Base-by-base conservation (phyloP, 1,139 yeast genomes). In the Kluyveromyces sp. region DNA sequence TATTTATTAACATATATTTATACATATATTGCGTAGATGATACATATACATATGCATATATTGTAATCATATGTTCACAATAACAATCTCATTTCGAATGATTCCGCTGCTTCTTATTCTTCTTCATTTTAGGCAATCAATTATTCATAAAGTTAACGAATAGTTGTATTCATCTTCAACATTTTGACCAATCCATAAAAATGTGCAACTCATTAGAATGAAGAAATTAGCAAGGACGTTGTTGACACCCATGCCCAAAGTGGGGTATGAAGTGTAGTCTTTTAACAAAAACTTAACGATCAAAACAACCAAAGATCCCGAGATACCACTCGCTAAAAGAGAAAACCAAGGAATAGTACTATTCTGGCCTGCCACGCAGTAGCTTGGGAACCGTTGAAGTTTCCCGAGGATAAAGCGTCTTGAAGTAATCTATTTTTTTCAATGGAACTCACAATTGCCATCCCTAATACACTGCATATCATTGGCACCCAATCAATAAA, bases 401-500 rank as follows among this genome's bases (percentile, higher is more conserved):
- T 55, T 5, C 72, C 67, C 49, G 83, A 74, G 34, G 80, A 71
- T 50, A 74, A 70, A 48, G 73, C 76, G 48, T 78, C 79, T 54
- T 81, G 74, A 50, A 85, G 67, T 53, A 90, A 73, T 54, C 89
- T 80, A 43, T 82, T 75, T 67, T 92, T 92, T 60, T 92, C 98
- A 44, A 92, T 88, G 4, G 95, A 81, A 60, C 88, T 92, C 51
- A 92, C 95, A 53, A 90, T 84, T 45, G 90, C 69, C 90, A 90
- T 90, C 5, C 98, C 98, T 41, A 88, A 66, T 1, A 94, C 79
- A 4, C 96, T 83, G 55, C 96, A 84, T 29, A 92, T 76, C 54
- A 85, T 81, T 4, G 98, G 98, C 45, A 92, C 79, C 98, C 98
- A 92, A 67, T 92, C 98, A 36, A 84, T 80, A 62, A 92, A 85